These are phyloP conservation scores for Pelargonium fulgidum DNA, from an alignment of 441 rosid genomes.

Conservation along the genomic window DNA sequence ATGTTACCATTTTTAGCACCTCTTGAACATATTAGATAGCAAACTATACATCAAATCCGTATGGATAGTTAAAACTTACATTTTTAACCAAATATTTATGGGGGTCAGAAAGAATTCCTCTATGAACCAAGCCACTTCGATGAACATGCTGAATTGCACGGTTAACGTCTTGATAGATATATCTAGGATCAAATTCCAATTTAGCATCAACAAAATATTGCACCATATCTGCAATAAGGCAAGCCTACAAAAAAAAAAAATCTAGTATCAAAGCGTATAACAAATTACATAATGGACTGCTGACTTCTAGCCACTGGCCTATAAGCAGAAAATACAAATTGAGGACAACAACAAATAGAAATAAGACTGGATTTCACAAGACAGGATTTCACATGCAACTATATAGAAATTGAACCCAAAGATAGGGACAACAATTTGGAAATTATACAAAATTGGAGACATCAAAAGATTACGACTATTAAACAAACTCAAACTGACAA, in stretches of 20 bases:
- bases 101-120: constrained; percentile 87
- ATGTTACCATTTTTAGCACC: neutral
- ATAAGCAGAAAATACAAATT: neutral
- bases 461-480: neutral
- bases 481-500: neutral
- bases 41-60: neutral
- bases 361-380: constrained; percentile 5
- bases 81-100: constrained; percentile 72
- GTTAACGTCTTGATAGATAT: constrained; percentile 89
- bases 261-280: neutral
- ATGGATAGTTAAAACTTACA: constrained; percentile 32
- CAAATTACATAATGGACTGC: neutral
- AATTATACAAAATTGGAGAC: neutral
- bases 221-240: constrained; percentile 92
- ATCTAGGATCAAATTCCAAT: constrained; percentile 86
- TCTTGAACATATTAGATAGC: neutral
- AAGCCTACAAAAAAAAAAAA: constrained; percentile 47
- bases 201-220: constrained; percentile 87
- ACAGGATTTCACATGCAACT: neutral
- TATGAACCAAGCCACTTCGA: constrained; percentile 82
- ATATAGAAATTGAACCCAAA: neutral
- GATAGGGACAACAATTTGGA: neutral
- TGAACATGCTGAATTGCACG: constrained; percentile 95
- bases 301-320: neutral
- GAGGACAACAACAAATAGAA: neutral